Conservation (phyloP, 139 green algal species). For the Micractinium conductrix region DNA sequence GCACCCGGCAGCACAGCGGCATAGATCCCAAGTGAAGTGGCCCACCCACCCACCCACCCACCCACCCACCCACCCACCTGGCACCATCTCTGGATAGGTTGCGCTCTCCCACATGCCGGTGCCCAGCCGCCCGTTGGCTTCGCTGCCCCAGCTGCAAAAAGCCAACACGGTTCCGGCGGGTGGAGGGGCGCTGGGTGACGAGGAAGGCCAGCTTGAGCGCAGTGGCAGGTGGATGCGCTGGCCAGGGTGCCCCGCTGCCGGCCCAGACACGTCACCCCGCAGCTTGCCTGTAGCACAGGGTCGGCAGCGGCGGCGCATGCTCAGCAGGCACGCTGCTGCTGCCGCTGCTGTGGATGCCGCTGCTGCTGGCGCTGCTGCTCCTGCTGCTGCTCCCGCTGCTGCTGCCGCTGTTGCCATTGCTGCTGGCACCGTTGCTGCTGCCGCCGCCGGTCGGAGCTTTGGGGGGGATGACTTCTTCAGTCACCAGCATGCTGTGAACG, state of each 20-base stretch:
- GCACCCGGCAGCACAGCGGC: no score
- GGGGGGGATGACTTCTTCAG: conserved; percentile 28
- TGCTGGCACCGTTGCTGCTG: background rate
- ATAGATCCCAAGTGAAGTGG: no score
- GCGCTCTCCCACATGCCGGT: conserved; percentile 30
- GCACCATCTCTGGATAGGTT: conserved; percentile 42
- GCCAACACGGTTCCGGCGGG: background rate
- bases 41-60: no score
- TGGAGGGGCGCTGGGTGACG: background rate
- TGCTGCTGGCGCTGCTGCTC: background rate
- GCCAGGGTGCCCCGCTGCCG: no score
- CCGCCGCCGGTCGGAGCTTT: background rate
- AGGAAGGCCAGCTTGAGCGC: background rate
- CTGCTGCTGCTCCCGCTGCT: background rate
- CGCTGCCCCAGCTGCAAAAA: conserved; percentile 39
- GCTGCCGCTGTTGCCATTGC: background rate
- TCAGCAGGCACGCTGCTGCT: background rate
- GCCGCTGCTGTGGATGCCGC: background rate
- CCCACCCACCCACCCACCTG: no score
- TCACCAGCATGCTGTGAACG: conserved; percentile 45
- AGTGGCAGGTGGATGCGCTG: background rate
- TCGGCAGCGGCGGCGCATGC: background rate
- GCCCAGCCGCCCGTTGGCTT: conserved; percentile 39
- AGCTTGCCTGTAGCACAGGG: conserved; percentile 17
- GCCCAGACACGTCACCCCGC: no score